Evolutionary conservation across 2,329 filamentous ascomycete genomes (phyloP).

Genomic region (Colletotrichum cereale): DNA sequence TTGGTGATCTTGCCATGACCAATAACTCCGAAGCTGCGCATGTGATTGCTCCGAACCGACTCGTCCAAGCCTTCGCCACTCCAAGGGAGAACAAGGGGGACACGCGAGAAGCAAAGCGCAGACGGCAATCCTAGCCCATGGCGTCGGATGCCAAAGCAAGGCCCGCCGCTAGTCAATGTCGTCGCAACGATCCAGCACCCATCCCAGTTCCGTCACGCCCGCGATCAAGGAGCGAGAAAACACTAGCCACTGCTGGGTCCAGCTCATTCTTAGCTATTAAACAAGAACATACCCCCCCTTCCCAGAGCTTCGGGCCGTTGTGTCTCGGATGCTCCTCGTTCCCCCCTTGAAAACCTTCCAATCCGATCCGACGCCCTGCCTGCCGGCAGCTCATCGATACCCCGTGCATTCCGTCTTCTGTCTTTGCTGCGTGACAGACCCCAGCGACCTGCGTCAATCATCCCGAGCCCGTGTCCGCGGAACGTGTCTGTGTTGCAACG

Average conservation of each 20-base stretch:
- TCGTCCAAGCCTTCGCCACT: conserved; percentile 12
- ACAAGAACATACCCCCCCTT: conserved; percentile 5
- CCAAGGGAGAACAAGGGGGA: neutral
- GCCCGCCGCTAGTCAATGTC: conserved; percentile 31
- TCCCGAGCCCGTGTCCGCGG: conserved; percentile 20
- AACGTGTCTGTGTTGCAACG: neutral
- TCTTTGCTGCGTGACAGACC: conserved; percentile 1
- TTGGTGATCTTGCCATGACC: neutral
- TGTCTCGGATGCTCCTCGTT: neutral
- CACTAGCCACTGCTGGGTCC: conserved; percentile 5
- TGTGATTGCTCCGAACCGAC: neutral
- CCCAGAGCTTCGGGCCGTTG: neutral
- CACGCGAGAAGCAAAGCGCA: neutral
- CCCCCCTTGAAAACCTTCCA: neutral
- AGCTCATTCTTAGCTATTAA: conserved; percentile 13
- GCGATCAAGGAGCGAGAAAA: neutral
- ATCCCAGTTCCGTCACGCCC: conserved; percentile 23
- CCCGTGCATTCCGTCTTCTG: neutral
- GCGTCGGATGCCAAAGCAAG: conserved; percentile 22
- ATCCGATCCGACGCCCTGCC: neutral
- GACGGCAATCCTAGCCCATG: conserved; percentile 26
- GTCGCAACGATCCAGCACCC: conserved; percentile 28
- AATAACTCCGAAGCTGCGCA: neutral
- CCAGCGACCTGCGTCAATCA: neutral
- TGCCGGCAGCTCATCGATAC: neutral